phyloP scores from a whole-genome alignment of 768 basidiomycete species.

The Rhizopogon roseolus region DNA sequence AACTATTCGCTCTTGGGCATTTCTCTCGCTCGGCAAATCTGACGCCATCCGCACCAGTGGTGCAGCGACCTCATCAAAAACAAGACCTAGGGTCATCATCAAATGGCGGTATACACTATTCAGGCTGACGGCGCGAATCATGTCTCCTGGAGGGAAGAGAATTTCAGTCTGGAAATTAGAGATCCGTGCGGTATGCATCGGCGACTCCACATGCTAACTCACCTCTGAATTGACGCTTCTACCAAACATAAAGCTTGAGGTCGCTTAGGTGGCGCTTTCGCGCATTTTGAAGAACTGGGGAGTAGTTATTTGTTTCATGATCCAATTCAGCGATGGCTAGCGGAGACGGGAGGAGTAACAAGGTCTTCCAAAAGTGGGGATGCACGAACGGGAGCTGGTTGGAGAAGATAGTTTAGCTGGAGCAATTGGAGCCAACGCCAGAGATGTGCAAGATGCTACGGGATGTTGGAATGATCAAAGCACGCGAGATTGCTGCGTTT shows the following conservation, averaged over 20 bases:
- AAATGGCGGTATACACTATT: conserved; percentile 80
- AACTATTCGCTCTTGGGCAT: conserved; percentile 34
- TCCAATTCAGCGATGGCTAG: too few relatives aligned
- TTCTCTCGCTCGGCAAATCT: conserved; percentile 58
- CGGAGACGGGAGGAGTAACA: too few relatives aligned
- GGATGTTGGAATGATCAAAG: too few relatives aligned
- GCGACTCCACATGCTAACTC: conserved; percentile 16
- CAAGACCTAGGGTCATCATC: conserved; percentile 97
- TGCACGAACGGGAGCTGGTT: too few relatives aligned
- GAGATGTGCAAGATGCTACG: too few relatives aligned
- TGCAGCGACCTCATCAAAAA: conserved; percentile 87
- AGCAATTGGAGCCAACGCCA: too few relatives aligned
- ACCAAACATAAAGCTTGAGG: too few relatives aligned
- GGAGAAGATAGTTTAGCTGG: too few relatives aligned
- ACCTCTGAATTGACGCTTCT: background rate
- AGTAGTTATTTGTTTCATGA: conserved; percentile 21
- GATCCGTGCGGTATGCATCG: conserved; percentile 9
- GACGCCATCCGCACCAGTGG: conserved; percentile 51
- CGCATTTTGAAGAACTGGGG: too few relatives aligned
- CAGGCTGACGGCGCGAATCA: conserved; percentile 36
- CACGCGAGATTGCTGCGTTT: too few relatives aligned
- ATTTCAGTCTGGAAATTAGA: conserved; percentile 44
- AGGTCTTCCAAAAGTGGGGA: too few relatives aligned
- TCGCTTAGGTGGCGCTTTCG: too few relatives aligned
- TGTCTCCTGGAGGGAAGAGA: conserved; percentile 41